phyloP scores from a whole-genome alignment of 108 stramenopile genomes.

The Cyclotella kingstonii region DNA sequence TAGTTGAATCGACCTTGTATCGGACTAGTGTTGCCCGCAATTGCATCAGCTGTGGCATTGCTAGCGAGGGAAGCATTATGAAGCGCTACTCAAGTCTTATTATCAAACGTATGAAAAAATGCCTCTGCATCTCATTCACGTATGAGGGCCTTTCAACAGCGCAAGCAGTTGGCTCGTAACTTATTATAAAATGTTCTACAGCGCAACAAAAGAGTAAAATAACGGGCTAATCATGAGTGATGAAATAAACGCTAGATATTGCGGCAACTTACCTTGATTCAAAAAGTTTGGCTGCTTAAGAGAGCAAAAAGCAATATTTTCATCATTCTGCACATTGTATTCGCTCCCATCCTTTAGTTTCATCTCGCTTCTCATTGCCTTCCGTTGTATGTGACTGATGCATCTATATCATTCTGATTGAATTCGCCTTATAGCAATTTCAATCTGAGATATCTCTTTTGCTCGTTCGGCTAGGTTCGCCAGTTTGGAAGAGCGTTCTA shows the following conservation, averaged over 20 bases:
- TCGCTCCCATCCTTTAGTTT: not conserved
- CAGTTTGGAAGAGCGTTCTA: no score
- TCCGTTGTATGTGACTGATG: no score
- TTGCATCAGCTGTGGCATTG: slow-evolving; percentile 1
- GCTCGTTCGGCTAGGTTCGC: no score
- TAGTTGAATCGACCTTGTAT: slow-evolving; percentile 31
- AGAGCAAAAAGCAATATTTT: slow-evolving; percentile 40
- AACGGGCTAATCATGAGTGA: not conserved
- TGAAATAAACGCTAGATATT: no score
- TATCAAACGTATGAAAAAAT: slow-evolving; percentile 19
- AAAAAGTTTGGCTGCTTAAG: slow-evolving; percentile 42
- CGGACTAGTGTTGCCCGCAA: slow-evolving; percentile 3
- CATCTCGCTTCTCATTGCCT: no score
- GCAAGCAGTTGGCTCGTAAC: slow-evolving; percentile 34
- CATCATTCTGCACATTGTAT: slow-evolving; percentile 28
- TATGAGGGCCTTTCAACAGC: slow-evolving; percentile 14
- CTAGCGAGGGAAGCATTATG: slow-evolving; percentile 5
- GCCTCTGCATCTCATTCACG: not conserved
- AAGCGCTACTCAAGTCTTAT: slow-evolving; percentile 19
- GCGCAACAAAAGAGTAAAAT: not conserved
- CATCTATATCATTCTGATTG: no score
- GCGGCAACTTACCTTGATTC: slow-evolving; percentile 14
- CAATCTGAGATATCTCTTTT: no score
- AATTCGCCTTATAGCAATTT: no score
- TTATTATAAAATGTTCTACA: slow-evolving; percentile 25